These are phyloP conservation scores for Acmispon strigosus DNA, from an alignment of 306 rosid species.

Conservation along the genomic window DNA sequence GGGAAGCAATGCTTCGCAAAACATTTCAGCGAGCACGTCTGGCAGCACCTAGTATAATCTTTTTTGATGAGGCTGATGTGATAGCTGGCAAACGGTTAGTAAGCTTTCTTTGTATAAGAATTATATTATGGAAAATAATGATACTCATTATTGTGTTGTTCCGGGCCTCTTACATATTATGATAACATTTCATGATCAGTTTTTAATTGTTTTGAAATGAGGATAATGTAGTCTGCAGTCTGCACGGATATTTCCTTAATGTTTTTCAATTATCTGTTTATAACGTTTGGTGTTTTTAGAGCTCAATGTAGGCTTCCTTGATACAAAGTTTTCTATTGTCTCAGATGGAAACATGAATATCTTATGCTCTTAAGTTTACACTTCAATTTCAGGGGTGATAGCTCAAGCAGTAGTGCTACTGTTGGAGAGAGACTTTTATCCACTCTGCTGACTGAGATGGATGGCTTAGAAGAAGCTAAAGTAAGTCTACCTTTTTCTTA, in stretches of 20 bases:
- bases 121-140: neutral
- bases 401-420: conserved; percentile 50
- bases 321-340: neutral
- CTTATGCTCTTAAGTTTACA: neutral
- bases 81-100: conserved; percentile 86
- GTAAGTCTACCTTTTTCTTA: conserved; percentile 29
- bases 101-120: neutral
- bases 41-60: conserved; percentile 83
- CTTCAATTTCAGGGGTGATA: conserved; percentile 59
- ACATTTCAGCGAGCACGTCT: conserved; percentile 85
- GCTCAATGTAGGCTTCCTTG: neutral
- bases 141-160: neutral
- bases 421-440: conserved; percentile 92
- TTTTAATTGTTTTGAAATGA: neutral
- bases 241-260: no score
- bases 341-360: neutral
- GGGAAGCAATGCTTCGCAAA: conserved; percentile 79
- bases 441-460: conserved; percentile 89
- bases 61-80: conserved; percentile 92
- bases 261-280: neutral
- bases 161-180: neutral
- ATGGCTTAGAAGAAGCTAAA: conserved; percentile 92
- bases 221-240: neutral
- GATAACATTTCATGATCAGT: neutral
- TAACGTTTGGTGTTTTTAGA: neutral